Base-by-base conservation (phyloP, 2,329 filamentous ascomycete species). In the Eurotiales sp. region DNA sequence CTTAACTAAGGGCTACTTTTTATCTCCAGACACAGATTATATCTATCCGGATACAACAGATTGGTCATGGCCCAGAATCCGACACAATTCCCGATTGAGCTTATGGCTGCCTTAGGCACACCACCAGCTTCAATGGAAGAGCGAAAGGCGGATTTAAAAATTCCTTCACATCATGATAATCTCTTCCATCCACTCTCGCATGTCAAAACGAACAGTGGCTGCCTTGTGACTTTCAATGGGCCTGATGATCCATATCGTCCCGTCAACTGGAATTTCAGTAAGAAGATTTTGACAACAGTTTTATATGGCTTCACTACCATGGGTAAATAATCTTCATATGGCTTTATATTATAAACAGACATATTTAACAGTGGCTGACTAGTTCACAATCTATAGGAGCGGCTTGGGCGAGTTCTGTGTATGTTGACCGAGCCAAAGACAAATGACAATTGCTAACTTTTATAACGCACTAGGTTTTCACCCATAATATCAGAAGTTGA, bases 211-310 rank as follows among this genome's bases (percentile, higher is more conserved):
- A 37, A 42, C 40, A 25, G 23, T 29, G 23, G 17, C 23, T 25
- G 40, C 40, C 22, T 42, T 8, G 62, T 87, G 21, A 81, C 86
- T 45, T 89, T 88, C 54, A 85, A 88, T 32, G 84, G 85, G 0
- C 72, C 72, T 0, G 78, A 84, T 47, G 86, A 89, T 63, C 81
- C 81, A 0, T 86, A 87, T 59, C 72, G 74, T 1, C 84, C 85
- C 0, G 57, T 83, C 27, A 88, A 88, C 63, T 89, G 86, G 86
- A 74, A 79, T 0, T 77, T 76, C 14, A 70, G 72, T 56, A 88
- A 87, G 64, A 88, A 88, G 63, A 62, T 82, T 10, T 56, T 73
- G 2, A 87, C 84, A 0, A 87, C 84, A 0, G 50, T 81, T 51
- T 59, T 84, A 2, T 84, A 84, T 61, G 80, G 79, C 2, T 62